Evolutionary conservation across 1,284 basidiomycete species (phyloP).

Genomic region (Kwoniella shivajii): DNA sequence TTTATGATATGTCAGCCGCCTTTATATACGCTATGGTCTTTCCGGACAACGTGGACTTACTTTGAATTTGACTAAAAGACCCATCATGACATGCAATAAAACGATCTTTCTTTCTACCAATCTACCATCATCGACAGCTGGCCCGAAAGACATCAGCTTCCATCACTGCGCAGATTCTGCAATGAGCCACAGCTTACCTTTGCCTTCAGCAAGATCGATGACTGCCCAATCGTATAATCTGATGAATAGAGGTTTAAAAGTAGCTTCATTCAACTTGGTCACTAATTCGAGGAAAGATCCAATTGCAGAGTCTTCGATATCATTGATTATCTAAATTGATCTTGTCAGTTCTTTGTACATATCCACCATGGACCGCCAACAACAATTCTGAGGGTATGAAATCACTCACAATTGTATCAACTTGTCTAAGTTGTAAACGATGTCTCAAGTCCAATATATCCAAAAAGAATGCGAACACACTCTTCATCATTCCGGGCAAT

Average conservation of each 20-base stretch:
- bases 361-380: background rate
- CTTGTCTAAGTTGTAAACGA: constrained; percentile 47
- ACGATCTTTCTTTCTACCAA: constrained; percentile 60
- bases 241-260: constrained; percentile 91
- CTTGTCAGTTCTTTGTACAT: no score
- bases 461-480: constrained; percentile 79
- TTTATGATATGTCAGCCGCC: background rate
- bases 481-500: constrained; percentile 70
- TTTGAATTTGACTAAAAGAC: constrained; percentile 82
- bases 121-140: constrained; percentile 35
- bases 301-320: constrained; percentile 58
- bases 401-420: constrained; percentile 52
- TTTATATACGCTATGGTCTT: background rate
- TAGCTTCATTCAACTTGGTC: constrained; percentile 88
- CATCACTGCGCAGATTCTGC: background rate
- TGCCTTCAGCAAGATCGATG: constrained; percentile 58
- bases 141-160: background rate
- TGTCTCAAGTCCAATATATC: constrained; percentile 71
- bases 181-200: constrained; percentile 55
- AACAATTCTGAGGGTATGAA: background rate
- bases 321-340: constrained; percentile 30
- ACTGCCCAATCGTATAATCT: constrained; percentile 96
- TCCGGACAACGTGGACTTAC: constrained; percentile 52
- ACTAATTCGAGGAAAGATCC: constrained; percentile 84
- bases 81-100: constrained; percentile 71